Percentiles rank a stretch among this genome's conserved stretches.
Evolutionary conservation across 208 protist species (phyloP).

Genomic region (Phytomonas sp.): DNA sequence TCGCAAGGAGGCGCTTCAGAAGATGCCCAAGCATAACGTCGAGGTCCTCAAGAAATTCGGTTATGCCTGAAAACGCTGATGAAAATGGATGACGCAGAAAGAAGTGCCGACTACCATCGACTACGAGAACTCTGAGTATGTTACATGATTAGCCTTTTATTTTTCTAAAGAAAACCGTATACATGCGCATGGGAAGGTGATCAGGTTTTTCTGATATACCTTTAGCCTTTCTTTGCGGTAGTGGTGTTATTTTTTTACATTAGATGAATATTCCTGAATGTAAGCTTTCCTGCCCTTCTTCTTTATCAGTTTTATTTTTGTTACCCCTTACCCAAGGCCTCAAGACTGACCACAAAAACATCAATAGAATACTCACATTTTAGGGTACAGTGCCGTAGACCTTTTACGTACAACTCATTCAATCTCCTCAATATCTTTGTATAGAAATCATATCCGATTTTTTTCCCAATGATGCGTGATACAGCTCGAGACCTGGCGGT

Average conservation of each 20-base stretch:
- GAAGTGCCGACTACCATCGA: background rate
- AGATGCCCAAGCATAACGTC: conserved; percentile 83
- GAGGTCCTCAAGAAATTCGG: conserved; percentile 88
- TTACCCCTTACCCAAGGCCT: background rate
- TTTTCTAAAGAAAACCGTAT: background rate
- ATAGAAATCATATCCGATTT: conserved; percentile 11
- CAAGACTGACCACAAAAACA: background rate
- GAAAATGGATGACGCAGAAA: background rate
- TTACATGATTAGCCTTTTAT: background rate
- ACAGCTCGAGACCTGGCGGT: background rate
- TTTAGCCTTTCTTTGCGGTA: background rate
- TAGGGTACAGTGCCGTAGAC: background rate
- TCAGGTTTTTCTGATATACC: background rate
- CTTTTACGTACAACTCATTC: background rate
- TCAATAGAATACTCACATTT: background rate
- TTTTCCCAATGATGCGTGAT: background rate
- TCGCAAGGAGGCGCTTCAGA: conserved; percentile 61
- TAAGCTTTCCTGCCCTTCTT: background rate
- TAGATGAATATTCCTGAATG: background rate
- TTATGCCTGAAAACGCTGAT: conserved; percentile 44
- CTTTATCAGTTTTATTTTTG: conserved; percentile 9
- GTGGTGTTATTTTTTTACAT: background rate
- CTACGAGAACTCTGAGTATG: background rate
- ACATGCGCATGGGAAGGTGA: background rate
- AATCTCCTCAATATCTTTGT: conserved; percentile 3